A percentile compares a stretch with the other conserved stretches of the same genome.
Evolutionary conservation across 306 rosid species (phyloP).

Genomic region (Trifolium repens): DNA sequence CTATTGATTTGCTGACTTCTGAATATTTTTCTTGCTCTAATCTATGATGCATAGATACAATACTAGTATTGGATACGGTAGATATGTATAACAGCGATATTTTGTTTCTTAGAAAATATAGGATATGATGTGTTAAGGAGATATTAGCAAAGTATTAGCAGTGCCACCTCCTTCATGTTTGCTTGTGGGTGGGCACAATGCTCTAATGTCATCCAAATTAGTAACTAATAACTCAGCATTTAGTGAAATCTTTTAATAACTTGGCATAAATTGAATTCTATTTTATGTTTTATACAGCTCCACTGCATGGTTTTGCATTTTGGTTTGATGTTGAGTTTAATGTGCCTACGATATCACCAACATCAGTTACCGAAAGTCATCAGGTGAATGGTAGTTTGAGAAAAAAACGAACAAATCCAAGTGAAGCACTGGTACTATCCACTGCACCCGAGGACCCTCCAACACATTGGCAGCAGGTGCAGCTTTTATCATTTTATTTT

Average conservation of each 20-base stretch:
- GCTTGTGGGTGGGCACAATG: not conserved
- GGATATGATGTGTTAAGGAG: not conserved
- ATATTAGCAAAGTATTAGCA: not conserved
- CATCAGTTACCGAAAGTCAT: conserved; percentile 52
- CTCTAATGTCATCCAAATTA: conserved; percentile 18
- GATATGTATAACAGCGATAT: not conserved
- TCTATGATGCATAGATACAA: not conserved
- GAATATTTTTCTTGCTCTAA: conserved; percentile 10
- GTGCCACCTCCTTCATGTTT: conserved; percentile 13
- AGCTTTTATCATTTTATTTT: conserved; percentile 17
- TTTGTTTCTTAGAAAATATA: not conserved
- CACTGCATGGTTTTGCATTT: conserved; percentile 98
- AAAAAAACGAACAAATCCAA: conserved; percentile 79
- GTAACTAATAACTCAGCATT: conserved; percentile 1
- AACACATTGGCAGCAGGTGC: conserved; percentile 99
- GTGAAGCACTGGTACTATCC: conserved; percentile 76
- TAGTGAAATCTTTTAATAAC: not conserved
- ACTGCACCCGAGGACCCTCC: conserved; percentile 99
- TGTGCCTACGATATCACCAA: conserved; percentile 62
- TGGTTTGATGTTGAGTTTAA: conserved; percentile 98
- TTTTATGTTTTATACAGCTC: conserved; percentile 68
- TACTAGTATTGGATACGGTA: not conserved
- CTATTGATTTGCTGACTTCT: conserved; percentile 5
- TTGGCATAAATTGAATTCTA: conserved; percentile 20
- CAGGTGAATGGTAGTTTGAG: conserved; percentile 71